phyloP scores from a whole-genome alignment of 225 moss, liverwort and hornwort genomes.

The Rhytidiadelphus loreus region DNA sequence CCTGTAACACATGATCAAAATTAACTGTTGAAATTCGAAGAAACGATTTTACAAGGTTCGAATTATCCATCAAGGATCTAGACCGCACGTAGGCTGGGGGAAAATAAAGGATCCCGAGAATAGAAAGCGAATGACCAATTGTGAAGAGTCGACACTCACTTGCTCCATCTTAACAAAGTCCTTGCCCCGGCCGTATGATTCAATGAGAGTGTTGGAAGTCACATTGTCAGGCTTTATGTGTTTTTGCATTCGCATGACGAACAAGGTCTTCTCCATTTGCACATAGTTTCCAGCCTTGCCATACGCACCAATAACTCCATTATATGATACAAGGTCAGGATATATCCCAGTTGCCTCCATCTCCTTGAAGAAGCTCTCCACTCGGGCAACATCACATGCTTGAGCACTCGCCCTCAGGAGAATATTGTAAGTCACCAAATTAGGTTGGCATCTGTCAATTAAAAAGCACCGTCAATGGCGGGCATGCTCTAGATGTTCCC shows the following conservation, averaged over 20 bases:
- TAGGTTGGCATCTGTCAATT: slow-evolving; percentile 58
- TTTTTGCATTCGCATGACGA: slow-evolving; percentile 53
- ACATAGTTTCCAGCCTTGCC: slow-evolving; percentile 58
- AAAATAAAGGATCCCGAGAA: background rate
- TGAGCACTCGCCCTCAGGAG: slow-evolving; percentile 81
- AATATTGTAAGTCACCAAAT: slow-evolving; percentile 92
- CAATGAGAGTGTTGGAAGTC: slow-evolving; percentile 73
- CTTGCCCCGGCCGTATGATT: slow-evolving; percentile 68
- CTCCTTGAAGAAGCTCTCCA: slow-evolving; percentile 55
- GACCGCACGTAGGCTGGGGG: background rate
- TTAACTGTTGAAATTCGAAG: background rate
- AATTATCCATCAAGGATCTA: background rate
- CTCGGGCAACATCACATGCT: slow-evolving; percentile 33
- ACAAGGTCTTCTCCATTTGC: slow-evolving; percentile 69
- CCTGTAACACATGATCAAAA: slow-evolving; percentile 22
- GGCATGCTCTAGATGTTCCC: background rate
- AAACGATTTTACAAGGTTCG: background rate
- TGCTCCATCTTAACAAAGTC: slow-evolving; percentile 88
- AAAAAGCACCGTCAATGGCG: background rate
- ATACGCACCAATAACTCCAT: slow-evolving; percentile 78
- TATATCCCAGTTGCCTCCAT: slow-evolving; percentile 33
- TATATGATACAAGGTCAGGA: slow-evolving; percentile 67
- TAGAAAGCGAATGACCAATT: background rate
- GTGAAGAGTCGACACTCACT: slow-evolving; percentile 15
- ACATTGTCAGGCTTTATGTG: slow-evolving; percentile 67